Evolutionary conservation across 1,139 yeast species (phyloP).

Genomic region (Eremothecium coryli): DNA sequence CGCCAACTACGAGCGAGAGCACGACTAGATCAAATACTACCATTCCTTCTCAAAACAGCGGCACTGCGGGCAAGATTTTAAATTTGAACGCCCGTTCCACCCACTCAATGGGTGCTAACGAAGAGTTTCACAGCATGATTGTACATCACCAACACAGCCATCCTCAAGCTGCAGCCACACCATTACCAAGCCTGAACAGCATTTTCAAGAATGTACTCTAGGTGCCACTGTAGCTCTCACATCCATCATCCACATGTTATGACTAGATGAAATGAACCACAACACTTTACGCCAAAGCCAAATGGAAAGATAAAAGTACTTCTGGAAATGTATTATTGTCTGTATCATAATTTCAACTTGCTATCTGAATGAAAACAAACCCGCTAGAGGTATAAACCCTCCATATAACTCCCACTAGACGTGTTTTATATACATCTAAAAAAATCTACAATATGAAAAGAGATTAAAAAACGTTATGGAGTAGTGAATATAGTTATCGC

Average conservation of each 20-base stretch:
- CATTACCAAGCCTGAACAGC: slow-evolving; percentile 24
- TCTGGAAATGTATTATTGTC: slow-evolving; percentile 5
- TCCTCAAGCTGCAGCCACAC: slow-evolving; percentile 8
- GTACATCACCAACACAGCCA: slow-evolving; percentile 6
- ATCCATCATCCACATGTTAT: slow-evolving; percentile 1
- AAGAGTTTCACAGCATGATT: slow-evolving; percentile 1
- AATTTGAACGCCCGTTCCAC: neutral
- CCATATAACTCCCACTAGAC: neutral
- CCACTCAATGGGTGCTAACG: neutral
- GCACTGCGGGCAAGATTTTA: neutral
- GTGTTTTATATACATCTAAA: neutral
- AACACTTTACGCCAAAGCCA: neutral
- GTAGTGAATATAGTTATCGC: too few species aligned
- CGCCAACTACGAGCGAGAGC: slow-evolving; percentile 5
- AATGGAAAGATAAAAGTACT: slow-evolving; percentile 5
- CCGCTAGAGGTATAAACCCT: too few species aligned
- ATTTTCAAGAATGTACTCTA: slow-evolving; percentile 17
- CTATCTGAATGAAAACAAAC: too few species aligned
- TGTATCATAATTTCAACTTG: slow-evolving; percentile 5
- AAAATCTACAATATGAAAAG: slow-evolving; percentile 1
- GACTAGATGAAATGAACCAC: slow-evolving; percentile 4
- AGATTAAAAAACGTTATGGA: too few species aligned
- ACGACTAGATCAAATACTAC: slow-evolving; percentile 5
- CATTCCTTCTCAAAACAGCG: slow-evolving; percentile 4
- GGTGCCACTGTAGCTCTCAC: neutral